These are phyloP conservation scores for Populus euphratica DNA, from an alignment of 345 rosid genomes.

Conservation along the genomic window DNA sequence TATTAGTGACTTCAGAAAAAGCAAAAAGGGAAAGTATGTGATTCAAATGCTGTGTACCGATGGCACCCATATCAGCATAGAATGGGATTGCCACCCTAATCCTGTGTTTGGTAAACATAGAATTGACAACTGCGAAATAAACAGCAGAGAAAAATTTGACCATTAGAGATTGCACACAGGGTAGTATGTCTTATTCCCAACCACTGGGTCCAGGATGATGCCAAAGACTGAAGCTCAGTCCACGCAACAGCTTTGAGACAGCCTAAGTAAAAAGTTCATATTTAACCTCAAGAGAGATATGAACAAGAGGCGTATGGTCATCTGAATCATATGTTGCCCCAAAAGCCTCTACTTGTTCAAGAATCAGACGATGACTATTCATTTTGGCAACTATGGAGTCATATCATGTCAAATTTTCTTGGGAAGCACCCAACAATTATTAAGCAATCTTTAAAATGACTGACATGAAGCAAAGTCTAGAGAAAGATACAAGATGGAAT, in stretches of 20 bases:
- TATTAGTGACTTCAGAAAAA: background rate
- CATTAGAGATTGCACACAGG: background rate
- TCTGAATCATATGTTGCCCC: background rate
- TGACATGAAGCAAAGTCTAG: background rate
- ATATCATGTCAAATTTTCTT: background rate
- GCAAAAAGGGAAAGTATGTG: background rate
- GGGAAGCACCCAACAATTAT: background rate
- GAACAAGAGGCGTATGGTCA: background rate
- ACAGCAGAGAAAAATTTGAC: background rate
- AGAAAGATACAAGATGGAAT: conserved; percentile 3
- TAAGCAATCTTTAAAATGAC: background rate
- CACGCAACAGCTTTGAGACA: background rate
- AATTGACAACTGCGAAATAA: too few relatives aligned
- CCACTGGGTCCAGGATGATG: background rate
- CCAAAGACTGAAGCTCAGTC: background rate
- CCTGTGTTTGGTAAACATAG: background rate
- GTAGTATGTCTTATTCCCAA: background rate
- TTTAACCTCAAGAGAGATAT: background rate
- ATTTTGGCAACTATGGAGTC: background rate
- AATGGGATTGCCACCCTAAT: background rate
- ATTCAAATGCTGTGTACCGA: background rate
- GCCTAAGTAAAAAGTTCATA: background rate
- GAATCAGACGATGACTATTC: background rate
- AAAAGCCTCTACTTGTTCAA: background rate
- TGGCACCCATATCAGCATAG: background rate